Percentiles rank a stretch among this genome's conserved stretches.
These are phyloP conservation scores for Talaromyces islandicus DNA, from an alignment of 2,329 filamentous ascomycete species.

Conservation along the genomic window DNA sequence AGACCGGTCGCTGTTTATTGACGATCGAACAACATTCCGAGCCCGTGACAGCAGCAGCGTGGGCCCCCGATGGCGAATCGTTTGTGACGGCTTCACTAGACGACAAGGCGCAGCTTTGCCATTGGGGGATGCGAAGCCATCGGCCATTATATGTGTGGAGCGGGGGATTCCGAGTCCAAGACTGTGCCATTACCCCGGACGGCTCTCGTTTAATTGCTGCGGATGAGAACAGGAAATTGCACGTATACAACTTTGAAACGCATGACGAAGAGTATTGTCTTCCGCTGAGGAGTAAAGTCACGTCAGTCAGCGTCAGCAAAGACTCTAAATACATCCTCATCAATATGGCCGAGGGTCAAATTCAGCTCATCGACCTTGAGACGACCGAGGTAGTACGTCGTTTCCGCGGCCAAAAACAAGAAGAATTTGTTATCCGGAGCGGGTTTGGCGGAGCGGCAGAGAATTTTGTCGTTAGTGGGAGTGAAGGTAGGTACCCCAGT, in stretches of 20 bases:
- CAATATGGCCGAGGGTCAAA: slow-evolving; percentile 70
- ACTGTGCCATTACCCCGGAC: slow-evolving; percentile 75
- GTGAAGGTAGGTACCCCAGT: slow-evolving; percentile 64
- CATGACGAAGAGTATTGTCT: slow-evolving; percentile 70
- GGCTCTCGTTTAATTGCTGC: slow-evolving; percentile 75
- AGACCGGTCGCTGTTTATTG: slow-evolving; percentile 60
- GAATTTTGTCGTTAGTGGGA: slow-evolving; percentile 86
- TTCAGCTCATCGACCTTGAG: slow-evolving; percentile 71
- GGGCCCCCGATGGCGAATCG: slow-evolving; percentile 69
- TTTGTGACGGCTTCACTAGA: slow-evolving; percentile 79
- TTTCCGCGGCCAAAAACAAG: slow-evolving; percentile 70
- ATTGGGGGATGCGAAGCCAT: slow-evolving; percentile 63
- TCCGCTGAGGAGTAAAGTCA: slow-evolving; percentile 62
- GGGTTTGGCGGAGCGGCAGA: slow-evolving; percentile 85
- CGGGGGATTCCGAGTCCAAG: slow-evolving; percentile 69
- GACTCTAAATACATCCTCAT: slow-evolving; percentile 79
- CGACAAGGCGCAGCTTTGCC: slow-evolving; percentile 58
- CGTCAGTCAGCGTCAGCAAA: slow-evolving; percentile 72
- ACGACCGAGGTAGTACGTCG: slow-evolving; percentile 65
- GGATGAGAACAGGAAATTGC: slow-evolving; percentile 62
- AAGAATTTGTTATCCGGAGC: slow-evolving; percentile 72
- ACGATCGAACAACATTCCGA: slow-evolving; percentile 68
- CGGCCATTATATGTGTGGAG: slow-evolving; percentile 56
- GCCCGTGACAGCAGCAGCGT: slow-evolving; percentile 83
- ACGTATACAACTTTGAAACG: slow-evolving; percentile 76